Evolutionary conservation across 768 basidiomycete species (phyloP).

Genomic region (Mycena alexandri): DNA sequence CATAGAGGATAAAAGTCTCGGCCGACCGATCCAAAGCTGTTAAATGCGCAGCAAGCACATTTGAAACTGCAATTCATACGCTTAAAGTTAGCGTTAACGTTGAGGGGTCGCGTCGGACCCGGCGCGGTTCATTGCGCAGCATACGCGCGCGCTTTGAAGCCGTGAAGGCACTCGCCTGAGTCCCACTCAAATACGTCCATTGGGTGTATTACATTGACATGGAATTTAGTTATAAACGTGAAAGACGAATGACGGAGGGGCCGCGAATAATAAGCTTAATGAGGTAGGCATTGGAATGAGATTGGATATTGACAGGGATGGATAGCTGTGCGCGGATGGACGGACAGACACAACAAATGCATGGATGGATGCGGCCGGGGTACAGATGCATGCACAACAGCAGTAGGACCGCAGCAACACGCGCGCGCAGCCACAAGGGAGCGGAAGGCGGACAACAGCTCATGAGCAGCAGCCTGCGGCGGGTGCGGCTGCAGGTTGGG

Average conservation of each 20-base stretch:
- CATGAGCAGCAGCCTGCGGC: constrained; percentile 37
- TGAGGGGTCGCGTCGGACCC: no score
- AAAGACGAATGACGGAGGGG: neutral
- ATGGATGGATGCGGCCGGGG: no score
- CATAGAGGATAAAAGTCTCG: no score
- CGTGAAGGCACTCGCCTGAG: no score
- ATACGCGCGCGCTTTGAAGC: no score
- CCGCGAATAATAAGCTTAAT: constrained; percentile 28
- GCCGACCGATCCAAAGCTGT: no score
- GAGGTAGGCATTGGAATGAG: neutral
- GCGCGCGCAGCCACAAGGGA: neutral
- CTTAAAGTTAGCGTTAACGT: no score
- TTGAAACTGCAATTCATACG: no score
- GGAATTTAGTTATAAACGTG: constrained; percentile 13
- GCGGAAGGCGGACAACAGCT: neutral
- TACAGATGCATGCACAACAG: neutral
- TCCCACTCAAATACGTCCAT: constrained; percentile 4
- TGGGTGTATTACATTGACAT: constrained; percentile 32
- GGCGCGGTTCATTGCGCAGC: no score
- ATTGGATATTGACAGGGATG: neutral
- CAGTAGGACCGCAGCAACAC: neutral
- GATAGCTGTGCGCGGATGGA: neutral
- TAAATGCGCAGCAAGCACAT: no score
- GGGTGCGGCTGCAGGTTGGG: constrained; percentile 19
- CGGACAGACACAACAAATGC: neutral